These are phyloP conservation scores for Piromyces finnis DNA, from an alignment of 192 early-diverging fungal genomes.

Conservation along the genomic window DNA sequence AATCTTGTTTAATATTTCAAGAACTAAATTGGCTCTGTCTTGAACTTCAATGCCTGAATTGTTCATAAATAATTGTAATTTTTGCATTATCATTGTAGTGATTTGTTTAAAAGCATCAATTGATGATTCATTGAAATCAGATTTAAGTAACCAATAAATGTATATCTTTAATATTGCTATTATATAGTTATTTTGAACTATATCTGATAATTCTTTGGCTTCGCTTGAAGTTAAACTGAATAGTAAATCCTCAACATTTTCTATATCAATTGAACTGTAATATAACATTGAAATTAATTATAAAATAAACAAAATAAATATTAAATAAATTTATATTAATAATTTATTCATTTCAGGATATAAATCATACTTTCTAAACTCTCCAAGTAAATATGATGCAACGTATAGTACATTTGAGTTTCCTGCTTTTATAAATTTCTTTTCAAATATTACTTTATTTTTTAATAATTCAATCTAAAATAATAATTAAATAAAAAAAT, in stretches of 20 bases:
- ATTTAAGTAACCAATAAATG: slow-evolving; percentile 28
- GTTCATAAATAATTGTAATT: slow-evolving; percentile 3
- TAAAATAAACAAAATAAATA: no score
- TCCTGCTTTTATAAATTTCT: not conserved
- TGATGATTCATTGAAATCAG: slow-evolving; percentile 5
- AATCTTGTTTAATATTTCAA: slow-evolving; percentile 25
- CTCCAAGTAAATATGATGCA: slow-evolving; percentile 82
- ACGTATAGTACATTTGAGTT: slow-evolving; percentile 59
- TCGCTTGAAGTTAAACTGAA: slow-evolving; percentile 16
- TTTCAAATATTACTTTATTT: not conserved
- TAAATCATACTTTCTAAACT: slow-evolving; percentile 58
- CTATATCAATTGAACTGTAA: slow-evolving; percentile 4
- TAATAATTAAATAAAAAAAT: no score
- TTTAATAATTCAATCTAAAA: not conserved
- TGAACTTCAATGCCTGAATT: slow-evolving; percentile 60
- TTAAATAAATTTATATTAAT: no score
- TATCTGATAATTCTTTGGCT: slow-evolving; percentile 25
- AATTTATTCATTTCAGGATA: no score
- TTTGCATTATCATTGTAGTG: slow-evolving; percentile 1
- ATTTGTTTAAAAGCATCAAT: not conserved
- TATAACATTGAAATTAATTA: no score
- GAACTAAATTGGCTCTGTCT: slow-evolving; percentile 34
- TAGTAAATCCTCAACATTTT: slow-evolving; percentile 14
- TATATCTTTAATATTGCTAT: slow-evolving; percentile 56
- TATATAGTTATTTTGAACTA: slow-evolving; percentile 47